Conservation (phyloP, 257 asterid genomes). For the Nicotiana undulata region DNA sequence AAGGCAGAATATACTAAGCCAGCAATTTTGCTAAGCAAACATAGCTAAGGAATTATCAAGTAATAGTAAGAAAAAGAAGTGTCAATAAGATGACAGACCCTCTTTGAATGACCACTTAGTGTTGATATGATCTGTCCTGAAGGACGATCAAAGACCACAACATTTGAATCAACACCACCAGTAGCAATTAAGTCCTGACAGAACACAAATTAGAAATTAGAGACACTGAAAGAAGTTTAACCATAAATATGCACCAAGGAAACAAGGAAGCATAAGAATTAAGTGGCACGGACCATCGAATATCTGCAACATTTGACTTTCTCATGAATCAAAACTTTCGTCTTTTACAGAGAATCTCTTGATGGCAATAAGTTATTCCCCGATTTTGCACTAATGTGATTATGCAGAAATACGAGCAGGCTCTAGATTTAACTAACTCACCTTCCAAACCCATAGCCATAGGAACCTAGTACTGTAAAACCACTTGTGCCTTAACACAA, state of each 20-base stretch:
- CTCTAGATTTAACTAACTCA: background rate
- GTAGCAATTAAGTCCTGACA: slow-evolving; percentile 87
- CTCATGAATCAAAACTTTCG: background rate
- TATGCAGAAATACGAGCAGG: background rate
- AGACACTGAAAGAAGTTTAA: background rate
- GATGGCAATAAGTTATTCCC: background rate
- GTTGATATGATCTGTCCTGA: slow-evolving; percentile 92
- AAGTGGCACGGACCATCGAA: background rate
- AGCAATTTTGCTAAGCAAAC: background rate
- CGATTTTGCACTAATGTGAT: background rate
- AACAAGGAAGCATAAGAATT: background rate
- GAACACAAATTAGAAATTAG: slow-evolving; percentile 4
- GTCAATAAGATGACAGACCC: slow-evolving; percentile 37
- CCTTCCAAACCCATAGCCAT: background rate
- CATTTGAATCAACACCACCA: slow-evolving; percentile 84
- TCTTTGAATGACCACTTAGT: slow-evolving; percentile 94
- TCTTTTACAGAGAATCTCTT: background rate
- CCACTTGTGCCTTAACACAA: background rate
- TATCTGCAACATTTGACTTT: background rate
- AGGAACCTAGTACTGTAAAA: background rate
- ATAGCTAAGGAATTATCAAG: background rate
- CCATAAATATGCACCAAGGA: background rate
- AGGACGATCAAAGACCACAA: slow-evolving; percentile 73
- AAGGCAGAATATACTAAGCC: slow-evolving; percentile 7
- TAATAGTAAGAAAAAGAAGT: background rate